Base-by-base conservation (phyloP, 2,329 filamentous ascomycete genomes). In the Alternaria sp. region DNA sequence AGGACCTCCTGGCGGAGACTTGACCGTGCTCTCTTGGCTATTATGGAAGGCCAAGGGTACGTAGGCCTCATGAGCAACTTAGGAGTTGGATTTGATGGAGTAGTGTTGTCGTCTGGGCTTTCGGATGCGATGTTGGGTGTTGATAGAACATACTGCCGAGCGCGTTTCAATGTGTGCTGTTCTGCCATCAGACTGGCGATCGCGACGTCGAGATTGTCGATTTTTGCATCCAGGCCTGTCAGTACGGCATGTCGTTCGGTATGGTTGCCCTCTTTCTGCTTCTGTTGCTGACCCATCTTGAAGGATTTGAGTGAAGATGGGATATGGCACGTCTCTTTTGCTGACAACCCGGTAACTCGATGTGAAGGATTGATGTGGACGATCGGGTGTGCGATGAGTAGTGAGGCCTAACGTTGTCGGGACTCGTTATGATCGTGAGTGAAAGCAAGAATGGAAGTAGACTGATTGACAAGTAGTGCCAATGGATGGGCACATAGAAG, bases 231-330 rank as follows among this genome's bases (percentile, higher is more conserved):
- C 9, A 40, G 36, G 5, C 9, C 36, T 4, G 9, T 6, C 0
- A 17, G 9, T 6, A 40, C n/a, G 15, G 9, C 36, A 2, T 40
- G 8, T 0, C 8, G 36, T 40, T 40, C 36, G n/a, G 15, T 17
- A 10, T 10, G 15, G 15, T 17, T 8, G 10, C 2, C 1, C 0
- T 40, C 2, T 0, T 17, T 10, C 8, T n/a, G 15, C 32, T 10
- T 17, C n/a, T 17, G 36, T 17, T 17, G 36, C 9, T 17, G 36
- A 3, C 36, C n/a, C 36, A 17, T 40, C 3, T 40, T 3, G 0
- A 3, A 0, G 0, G 4, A 1, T 1, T 1, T 3, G 9, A 11
- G n/a, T 6, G 0, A 1, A 17, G 0, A 17, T 6, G 2, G 9
- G 1, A 40, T 40, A 0, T 3, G 0, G n/a, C 1, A 40, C 9